phyloP scores from a whole-genome alignment of 2,329 filamentous ascomycete species.

The Ceratocystis alfenasii region DNA sequence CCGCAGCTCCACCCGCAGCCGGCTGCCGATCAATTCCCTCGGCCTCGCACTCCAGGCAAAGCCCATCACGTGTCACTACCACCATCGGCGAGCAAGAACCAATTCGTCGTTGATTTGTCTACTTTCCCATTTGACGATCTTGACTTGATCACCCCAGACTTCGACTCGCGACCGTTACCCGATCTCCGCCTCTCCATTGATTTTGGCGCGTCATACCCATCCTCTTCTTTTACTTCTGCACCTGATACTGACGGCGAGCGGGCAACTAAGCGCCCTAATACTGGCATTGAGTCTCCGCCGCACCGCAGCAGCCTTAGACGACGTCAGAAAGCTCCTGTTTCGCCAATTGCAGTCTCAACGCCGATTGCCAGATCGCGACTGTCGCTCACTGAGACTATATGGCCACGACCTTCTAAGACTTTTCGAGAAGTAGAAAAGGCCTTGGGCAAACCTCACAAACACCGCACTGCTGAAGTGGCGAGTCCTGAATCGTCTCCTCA shows the following conservation, averaged over 20 bases:
- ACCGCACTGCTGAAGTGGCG: background rate
- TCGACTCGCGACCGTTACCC: slow-evolving; percentile 1
- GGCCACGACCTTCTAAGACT: slow-evolving; percentile 13
- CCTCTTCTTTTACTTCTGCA: background rate
- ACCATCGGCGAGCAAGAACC: slow-evolving; percentile 19
- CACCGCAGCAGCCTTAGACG: background rate
- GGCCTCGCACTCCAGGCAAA: background rate
- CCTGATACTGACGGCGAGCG: slow-evolving; percentile 4
- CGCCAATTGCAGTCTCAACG: background rate
- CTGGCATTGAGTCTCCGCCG: background rate
- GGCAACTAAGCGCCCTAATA: background rate
- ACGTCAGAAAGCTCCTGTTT: background rate
- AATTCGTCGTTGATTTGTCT: slow-evolving; percentile 17
- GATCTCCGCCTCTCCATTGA: slow-evolving; percentile 14
- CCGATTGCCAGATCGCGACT: slow-evolving; percentile 16
- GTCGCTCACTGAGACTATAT: slow-evolving; percentile 18
- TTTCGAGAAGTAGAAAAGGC: slow-evolving; percentile 22
- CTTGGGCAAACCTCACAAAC: background rate
- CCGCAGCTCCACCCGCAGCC: background rate
- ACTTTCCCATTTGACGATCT: slow-evolving; percentile 20
- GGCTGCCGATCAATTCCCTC: background rate
- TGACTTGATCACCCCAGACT: slow-evolving; percentile 9
- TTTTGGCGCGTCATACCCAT: background rate
- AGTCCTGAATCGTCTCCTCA: background rate
- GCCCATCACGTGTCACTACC: slow-evolving; percentile 21